Evolutionary conservation across 2,329 filamentous ascomycete species (phyloP), one percentile per base, ranked within the genome.

Genomic region (Aspergillus ochraceoroseus): DNA sequence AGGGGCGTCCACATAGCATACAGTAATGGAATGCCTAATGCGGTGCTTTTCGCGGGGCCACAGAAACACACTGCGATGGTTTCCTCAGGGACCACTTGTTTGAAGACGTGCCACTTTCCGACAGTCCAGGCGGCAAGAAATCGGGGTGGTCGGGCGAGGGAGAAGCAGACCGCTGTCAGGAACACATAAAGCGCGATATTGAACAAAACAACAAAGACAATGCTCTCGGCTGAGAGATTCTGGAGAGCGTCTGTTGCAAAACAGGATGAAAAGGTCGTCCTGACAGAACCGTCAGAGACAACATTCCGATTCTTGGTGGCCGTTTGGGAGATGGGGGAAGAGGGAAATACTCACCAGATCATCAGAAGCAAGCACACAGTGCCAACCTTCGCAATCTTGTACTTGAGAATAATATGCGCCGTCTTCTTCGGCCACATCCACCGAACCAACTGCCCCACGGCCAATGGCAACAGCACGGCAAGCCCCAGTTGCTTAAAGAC

Each of bases 51-150:
- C 9, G 82, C 82, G 0, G 83, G 81, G 17, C 79, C 80, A 53
- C 82, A 85, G 61, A 86, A 86, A 51, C 82, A 85, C 9, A 85
- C 76, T 0, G 83, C 81, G 34, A 86, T 75, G 0, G 82, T 76
- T 52, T 85, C 78, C 43, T 76, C 73, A 25, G 73, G 74, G 0
- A 73, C 64, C 57, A 84, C 47, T 17, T 46, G 49, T 23, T 47
- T 50, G 26, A 67, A 58, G 2, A 64, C 32, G n/a, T 44, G 2
- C 38, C 37, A 13, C 46, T 49, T 4, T 7, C 34, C 30, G n/a
- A 43, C 9, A 4, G 6, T 22, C 13, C 29, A 26, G 12, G 12
- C 7, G 8, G 38, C 44, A 2, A 63, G 45, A 2, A 51, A 26
- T 5, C 30, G 43, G 0, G 64, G 64, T 4, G 64, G 64, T 3